These are phyloP conservation scores for Lablab purpureus DNA, from an alignment of 306 rosid genomes.

Conservation along the genomic window DNA sequence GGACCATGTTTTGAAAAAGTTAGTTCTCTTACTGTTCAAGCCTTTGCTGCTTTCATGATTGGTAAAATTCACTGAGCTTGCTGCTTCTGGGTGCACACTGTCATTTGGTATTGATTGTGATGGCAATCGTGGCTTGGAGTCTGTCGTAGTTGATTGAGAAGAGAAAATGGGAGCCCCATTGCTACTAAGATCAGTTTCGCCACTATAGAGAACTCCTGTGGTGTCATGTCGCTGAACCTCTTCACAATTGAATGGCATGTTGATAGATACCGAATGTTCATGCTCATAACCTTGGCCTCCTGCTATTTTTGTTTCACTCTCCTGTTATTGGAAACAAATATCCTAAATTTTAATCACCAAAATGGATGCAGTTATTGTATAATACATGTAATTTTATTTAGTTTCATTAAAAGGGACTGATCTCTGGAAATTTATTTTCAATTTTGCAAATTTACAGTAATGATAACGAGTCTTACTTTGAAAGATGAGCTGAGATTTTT, in stretches of 20 bases:
- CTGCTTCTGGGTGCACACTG: slow-evolving; percentile 39
- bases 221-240: slow-evolving; percentile 41
- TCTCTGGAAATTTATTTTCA: slow-evolving; percentile 13
- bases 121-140: slow-evolving; percentile 43
- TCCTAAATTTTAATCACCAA: background rate
- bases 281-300: slow-evolving; percentile 40
- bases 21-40: slow-evolving; percentile 61
- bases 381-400: background rate
- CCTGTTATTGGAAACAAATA: slow-evolving; percentile 48
- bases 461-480: slow-evolving; percentile 49
- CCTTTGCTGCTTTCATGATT: slow-evolving; percentile 38
- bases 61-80: background rate
- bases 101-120: slow-evolving; percentile 66
- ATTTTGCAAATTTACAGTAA: background rate
- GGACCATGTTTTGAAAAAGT: slow-evolving; percentile 78
- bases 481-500: slow-evolving; percentile 33
- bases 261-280: slow-evolving; percentile 59
- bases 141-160: slow-evolving; percentile 34
- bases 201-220: slow-evolving; percentile 47
- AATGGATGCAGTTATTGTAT: background rate
- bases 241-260: slow-evolving; percentile 65
- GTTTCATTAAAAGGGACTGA: background rate
- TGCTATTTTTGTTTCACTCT: slow-evolving; percentile 37
- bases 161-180: slow-evolving; percentile 42
- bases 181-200: slow-evolving; percentile 43